Percentiles rank a stretch among this genome's conserved stretches.
These are phyloP conservation scores for Metschnikowia koreensis DNA, from an alignment of 805 yeast species.

Conservation along the genomic window DNA sequence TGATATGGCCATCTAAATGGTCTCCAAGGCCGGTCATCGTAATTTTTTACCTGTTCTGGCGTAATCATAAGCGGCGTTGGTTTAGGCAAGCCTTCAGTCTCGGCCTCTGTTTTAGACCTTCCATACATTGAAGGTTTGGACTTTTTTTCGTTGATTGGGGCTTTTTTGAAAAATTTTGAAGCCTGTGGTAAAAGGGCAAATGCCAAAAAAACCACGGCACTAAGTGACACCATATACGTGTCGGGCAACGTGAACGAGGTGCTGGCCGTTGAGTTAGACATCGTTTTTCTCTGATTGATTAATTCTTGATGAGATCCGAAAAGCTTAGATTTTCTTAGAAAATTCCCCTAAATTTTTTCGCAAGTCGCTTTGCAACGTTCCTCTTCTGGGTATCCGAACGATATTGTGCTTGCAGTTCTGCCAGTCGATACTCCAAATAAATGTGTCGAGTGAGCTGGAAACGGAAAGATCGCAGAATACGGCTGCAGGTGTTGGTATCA, in stretches of 20 bases:
- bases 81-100: constrained; percentile 27
- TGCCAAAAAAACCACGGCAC: constrained; percentile 9
- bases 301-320: too few species aligned
- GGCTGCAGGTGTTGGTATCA: neutral
- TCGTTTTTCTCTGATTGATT: too few species aligned
- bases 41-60: constrained; percentile 61
- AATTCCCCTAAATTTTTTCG: neutral
- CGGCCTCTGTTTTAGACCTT: neutral
- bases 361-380: neutral
- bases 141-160: neutral
- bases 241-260: constrained; percentile 2
- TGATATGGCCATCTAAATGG: constrained; percentile 81
- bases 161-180: neutral
- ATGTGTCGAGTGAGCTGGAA: constrained; percentile 2
- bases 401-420: neutral
- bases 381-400: neutral
- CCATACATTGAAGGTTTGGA: neutral
- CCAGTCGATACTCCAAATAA: constrained; percentile 6
- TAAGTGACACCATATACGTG: constrained; percentile 7
- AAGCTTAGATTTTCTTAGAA: too few species aligned
- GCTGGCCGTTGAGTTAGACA: neutral
- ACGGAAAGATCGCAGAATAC: constrained; percentile 2
- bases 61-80: constrained; percentile 63
- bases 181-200: constrained; percentile 11
- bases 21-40: constrained; percentile 79